Conservation (phyloP, 805 yeast species). For the Candida vaughaniae region DNA sequence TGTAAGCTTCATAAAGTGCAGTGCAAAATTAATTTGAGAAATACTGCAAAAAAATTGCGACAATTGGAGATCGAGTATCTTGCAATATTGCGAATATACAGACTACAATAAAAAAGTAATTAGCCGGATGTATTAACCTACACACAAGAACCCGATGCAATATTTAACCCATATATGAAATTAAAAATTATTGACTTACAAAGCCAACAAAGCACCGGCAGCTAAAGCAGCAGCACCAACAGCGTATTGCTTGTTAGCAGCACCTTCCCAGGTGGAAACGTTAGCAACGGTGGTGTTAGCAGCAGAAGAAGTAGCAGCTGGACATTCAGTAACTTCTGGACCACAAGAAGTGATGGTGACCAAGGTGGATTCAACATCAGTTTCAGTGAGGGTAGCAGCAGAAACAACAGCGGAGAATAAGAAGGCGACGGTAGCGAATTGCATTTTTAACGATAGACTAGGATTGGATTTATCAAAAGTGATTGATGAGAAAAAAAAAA, state of each 20-base stretch:
- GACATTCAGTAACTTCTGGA: constrained; percentile 42
- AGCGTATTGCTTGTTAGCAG: constrained; percentile 18
- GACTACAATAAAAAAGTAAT: background rate
- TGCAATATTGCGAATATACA: too few species aligned
- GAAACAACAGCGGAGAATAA: constrained; percentile 20
- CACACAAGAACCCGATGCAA: constrained; percentile 7
- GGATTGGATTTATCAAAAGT: constrained; percentile 3
- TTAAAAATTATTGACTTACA: constrained; percentile 7
- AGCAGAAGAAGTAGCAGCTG: constrained; percentile 26
- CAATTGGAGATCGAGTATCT: background rate
- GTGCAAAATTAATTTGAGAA: too few species aligned
- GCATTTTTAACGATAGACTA: constrained; percentile 31
- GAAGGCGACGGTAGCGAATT: constrained; percentile 27
- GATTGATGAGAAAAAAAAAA: background rate
- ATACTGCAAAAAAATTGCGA: constrained; percentile 1
- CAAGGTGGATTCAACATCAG: constrained; percentile 32
- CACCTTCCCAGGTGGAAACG: constrained; percentile 19
- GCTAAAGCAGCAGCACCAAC: constrained; percentile 22
- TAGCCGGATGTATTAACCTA: constrained; percentile 5
- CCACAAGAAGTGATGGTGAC: constrained; percentile 45
- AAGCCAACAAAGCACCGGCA: constrained; percentile 23
- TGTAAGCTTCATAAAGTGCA: constrained; percentile 23
- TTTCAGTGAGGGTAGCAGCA: constrained; percentile 30
- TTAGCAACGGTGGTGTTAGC: constrained; percentile 21
- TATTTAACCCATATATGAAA: constrained; percentile 2